phyloP scores from a whole-genome alignment of 2,329 filamentous ascomycete genomes.

The Cordyceps farinosa region DNA sequence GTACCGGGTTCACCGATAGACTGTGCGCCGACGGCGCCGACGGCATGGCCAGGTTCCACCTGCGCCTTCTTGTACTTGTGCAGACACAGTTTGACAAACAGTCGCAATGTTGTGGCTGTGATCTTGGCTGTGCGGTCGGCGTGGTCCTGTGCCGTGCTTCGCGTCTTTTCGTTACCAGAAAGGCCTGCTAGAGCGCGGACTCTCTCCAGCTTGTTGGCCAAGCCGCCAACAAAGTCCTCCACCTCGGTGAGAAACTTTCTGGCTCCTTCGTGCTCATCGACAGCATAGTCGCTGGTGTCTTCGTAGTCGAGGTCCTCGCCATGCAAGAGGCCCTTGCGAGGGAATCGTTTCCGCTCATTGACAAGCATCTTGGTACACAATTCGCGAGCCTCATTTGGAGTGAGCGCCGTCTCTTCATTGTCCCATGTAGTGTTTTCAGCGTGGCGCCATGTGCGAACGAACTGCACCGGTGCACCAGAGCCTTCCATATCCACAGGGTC shows the following conservation, averaged over 20 bases:
- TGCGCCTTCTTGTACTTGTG: slow-evolving; percentile 88
- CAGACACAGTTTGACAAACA: slow-evolving; percentile 79
- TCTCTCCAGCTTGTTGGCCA: slow-evolving; percentile 58
- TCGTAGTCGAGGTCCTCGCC: slow-evolving; percentile 63
- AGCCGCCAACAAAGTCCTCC: slow-evolving; percentile 62
- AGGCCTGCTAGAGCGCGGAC: slow-evolving; percentile 52
- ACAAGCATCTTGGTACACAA: slow-evolving; percentile 67
- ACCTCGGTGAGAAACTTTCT: slow-evolving; percentile 79
- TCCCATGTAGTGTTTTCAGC: slow-evolving; percentile 72
- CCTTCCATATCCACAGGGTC: slow-evolving; percentile 99
- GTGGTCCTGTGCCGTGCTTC: slow-evolving; percentile 35
- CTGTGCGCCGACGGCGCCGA: slow-evolving; percentile 93
- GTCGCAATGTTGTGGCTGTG: slow-evolving; percentile 66
- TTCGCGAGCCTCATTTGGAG: slow-evolving; percentile 68
- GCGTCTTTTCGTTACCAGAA: slow-evolving; percentile 29
- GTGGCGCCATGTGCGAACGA: slow-evolving; percentile 86
- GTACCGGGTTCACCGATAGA: slow-evolving; percentile 98
- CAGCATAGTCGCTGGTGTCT: slow-evolving; percentile 63
- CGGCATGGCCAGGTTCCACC: slow-evolving; percentile 91
- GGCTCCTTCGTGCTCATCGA: slow-evolving; percentile 78
- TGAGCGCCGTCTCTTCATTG: slow-evolving; percentile 69
- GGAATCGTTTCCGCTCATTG: slow-evolving; percentile 62
- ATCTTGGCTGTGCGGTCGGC: slow-evolving; percentile 79
- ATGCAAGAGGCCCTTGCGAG: slow-evolving; percentile 57
- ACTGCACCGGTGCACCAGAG: slow-evolving; percentile 85